Conservation (phyloP, 1,284 basidiomycete species). For the Porogramme epimiltina region DNA sequence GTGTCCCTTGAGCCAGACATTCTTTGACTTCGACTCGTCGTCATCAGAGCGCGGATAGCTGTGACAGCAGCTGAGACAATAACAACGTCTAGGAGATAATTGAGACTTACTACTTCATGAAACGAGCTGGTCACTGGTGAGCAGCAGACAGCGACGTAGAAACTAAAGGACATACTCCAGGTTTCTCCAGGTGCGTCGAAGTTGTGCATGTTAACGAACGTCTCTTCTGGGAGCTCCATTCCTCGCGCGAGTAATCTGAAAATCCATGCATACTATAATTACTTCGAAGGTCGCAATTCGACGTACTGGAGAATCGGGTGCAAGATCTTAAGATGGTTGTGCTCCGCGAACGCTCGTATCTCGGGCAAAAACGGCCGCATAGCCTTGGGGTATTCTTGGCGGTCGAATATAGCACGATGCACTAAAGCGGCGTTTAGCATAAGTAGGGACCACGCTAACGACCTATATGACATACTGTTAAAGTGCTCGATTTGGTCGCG, state of each 20-base stretch:
- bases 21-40: slow-evolving; percentile 52
- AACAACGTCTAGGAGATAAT: not conserved
- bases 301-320: slow-evolving; percentile 49
- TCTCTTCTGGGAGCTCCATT: slow-evolving; percentile 35
- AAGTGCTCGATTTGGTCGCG: slow-evolving; percentile 60
- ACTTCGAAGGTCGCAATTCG: not conserved
- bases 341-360: slow-evolving; percentile 50
- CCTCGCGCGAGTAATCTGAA: slow-evolving; percentile 45
- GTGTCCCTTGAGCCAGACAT: slow-evolving; percentile 58
- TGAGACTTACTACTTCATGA: slow-evolving; percentile 38
- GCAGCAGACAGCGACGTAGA: no score
- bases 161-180: slow-evolving; percentile 27
- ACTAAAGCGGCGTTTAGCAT: slow-evolving; percentile 40
- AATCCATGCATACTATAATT: not conserved
- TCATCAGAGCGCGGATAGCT: slow-evolving; percentile 41
- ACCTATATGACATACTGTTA: slow-evolving; percentile 43
- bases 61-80: not conserved
- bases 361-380: slow-evolving; percentile 60
- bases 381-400: slow-evolving; percentile 45
- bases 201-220: slow-evolving; percentile 33
- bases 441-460: no score
- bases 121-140: slow-evolving; percentile 22
- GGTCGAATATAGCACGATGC: slow-evolving; percentile 47
- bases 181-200: slow-evolving; percentile 31
- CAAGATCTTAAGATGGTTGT: slow-evolving; percentile 54